These are phyloP conservation scores for Gilbertella persicaria DNA, from an alignment of 371 early-diverging fungal genomes.

Conservation along the genomic window DNA sequence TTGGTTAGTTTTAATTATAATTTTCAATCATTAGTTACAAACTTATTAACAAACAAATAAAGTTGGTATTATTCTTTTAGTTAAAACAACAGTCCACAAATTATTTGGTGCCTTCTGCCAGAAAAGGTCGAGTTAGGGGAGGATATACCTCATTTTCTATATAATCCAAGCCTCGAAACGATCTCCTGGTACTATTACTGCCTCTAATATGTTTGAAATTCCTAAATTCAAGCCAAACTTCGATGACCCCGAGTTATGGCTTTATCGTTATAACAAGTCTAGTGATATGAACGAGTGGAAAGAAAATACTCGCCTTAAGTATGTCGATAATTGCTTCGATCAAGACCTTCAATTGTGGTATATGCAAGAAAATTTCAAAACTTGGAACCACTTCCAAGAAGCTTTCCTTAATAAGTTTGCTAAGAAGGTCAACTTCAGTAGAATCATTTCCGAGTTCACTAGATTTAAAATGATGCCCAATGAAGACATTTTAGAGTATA, in stretches of 20 bases:
- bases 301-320: neutral
- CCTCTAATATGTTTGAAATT: neutral
- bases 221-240: neutral
- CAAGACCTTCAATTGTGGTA: neutral
- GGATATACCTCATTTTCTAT: neutral
- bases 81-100: neutral
- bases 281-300: slow-evolving; percentile 1
- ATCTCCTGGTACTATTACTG: neutral
- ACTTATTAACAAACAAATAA: neutral
- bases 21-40: neutral
- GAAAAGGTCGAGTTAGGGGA: neutral
- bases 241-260: slow-evolving; percentile 3
- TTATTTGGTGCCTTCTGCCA: slow-evolving; percentile 3
- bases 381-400: neutral
- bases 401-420: neutral
- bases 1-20: neutral
- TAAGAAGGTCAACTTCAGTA: neutral
- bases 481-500: neutral
- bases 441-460: neutral
- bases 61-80: neutral
- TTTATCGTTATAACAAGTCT: neutral
- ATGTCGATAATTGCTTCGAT: slow-evolving; percentile 2
- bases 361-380: neutral
- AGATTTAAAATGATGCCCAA: neutral
- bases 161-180: neutral